Percentiles rank a stretch among this genome's conserved stretches.
phyloP scores from a whole-genome alignment of 192 early-diverging fungal genomes.

The Coemansia sp. region DNA sequence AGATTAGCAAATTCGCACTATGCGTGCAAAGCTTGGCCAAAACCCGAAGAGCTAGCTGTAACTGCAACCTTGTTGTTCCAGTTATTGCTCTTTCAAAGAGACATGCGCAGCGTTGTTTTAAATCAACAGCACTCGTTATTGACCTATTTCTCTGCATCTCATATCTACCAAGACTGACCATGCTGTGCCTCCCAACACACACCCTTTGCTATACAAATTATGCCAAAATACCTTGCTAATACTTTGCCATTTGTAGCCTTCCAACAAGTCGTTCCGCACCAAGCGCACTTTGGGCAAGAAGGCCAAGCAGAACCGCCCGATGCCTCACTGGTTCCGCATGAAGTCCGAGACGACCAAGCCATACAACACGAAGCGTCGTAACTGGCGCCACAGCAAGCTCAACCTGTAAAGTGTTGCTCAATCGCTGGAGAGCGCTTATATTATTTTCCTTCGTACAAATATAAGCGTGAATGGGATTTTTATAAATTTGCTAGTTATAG shows the following conservation, averaged over 20 bases:
- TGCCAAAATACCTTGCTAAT: no score
- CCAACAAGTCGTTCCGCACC: conserved; percentile 96
- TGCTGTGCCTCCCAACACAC: no score
- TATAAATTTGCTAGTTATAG: conserved; percentile 18
- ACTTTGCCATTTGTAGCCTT: conserved; percentile 63
- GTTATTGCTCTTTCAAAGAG: neutral
- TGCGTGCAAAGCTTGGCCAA: no score
- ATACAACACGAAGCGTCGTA: conserved; percentile 98
- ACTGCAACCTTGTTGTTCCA: neutral
- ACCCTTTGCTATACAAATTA: no score
- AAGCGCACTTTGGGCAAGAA: conserved; percentile 99
- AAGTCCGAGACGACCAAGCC: conserved; percentile 93
- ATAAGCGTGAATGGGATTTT: neutral
- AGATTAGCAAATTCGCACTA: no score
- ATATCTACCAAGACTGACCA: no score
- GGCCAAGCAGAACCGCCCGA: conserved; percentile 97
- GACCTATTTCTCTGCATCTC: no score
- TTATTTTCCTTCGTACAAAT: neutral
- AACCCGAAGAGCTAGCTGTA: neutral
- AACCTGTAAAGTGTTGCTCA: conserved; percentile 72
- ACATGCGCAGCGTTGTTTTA: no score
- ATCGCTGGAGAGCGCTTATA: neutral
- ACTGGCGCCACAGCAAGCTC: conserved; percentile 99
- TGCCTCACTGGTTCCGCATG: conserved; percentile 97
- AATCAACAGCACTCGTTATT: no score